Base-by-base conservation (phyloP, 768 basidiomycete genomes). In the Russula brevipes region DNA sequence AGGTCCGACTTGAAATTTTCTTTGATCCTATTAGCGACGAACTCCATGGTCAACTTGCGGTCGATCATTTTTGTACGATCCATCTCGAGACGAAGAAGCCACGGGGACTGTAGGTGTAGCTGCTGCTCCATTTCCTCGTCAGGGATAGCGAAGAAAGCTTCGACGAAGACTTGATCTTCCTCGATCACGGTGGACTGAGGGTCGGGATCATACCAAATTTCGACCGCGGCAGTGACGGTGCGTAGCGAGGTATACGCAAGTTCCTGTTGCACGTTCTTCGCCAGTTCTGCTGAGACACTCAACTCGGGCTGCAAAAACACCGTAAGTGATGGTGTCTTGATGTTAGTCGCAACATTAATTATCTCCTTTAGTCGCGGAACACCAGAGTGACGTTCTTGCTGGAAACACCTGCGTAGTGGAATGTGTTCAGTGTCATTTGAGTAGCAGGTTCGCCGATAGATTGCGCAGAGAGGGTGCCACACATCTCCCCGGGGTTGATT, bases 391-490 rank as follows among this genome's bases (percentile, higher is more conserved):
- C 97, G 76, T 97, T 98, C 78, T 98, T 98, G 72, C 91, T 94
- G n/a, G 97, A 96, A 31, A 99, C 97, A 87, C 97, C 97, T 64
- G 97, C 97, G 73, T 98, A 98, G 76, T 99, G 97, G 91, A 98
- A 99, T 0, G 96, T 98, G 75, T 99, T 99, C 62, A 99, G 76
- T 6, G 97, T 98, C 97, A 99, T 98, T 77, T 99, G 97, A 0
- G 97, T 99, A 4, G 97, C 97, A 0, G 97, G 97, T 79, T 98
- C 97, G 75, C 97, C 97, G 68, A 98, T 99, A 0, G 97, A 98
- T 77, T 99, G 97, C 0, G 97, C 97, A 42, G 96, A 89, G 24
- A 98, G 83, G 0, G 94, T 97, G 49, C 97, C 97, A 68, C 97
- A 98, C 97, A 99, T 99, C 76, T 98, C 97, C 50, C 96, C 95